Evolutionary conservation across 495 filamentous ascomycete genomes (phyloP).

Genomic region (Aspergillus avenaceus): DNA sequence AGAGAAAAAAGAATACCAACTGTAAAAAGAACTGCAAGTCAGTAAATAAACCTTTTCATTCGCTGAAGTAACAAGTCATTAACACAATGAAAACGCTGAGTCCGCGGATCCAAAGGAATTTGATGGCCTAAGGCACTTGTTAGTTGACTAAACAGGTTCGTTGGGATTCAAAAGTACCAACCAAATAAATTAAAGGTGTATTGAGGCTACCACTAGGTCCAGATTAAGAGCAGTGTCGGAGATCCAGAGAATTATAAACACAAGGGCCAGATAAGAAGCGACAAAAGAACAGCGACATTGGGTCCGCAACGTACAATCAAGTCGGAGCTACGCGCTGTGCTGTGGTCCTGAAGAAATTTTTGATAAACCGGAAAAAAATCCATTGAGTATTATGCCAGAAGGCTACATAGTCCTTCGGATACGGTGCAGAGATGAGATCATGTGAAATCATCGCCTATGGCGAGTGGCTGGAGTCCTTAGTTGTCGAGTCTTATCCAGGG

Average conservation of each 20-base stretch:
- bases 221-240: not conserved
- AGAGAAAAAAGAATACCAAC: slow-evolving; percentile 21
- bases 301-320: not conserved
- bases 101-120: slow-evolving; percentile 25
- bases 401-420: not conserved
- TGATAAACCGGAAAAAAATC: not conserved
- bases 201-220: not conserved
- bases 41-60: slow-evolving; percentile 23
- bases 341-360: not conserved
- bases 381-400: not conserved
- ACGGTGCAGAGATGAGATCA: not conserved
- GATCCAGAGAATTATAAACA: not conserved
- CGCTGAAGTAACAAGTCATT: slow-evolving; percentile 1
- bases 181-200: not conserved
- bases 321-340: not conserved
- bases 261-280: not conserved
- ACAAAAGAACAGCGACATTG: not conserved
- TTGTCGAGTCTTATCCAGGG: not conserved
- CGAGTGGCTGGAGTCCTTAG: not conserved
- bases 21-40: slow-evolving; percentile 26
- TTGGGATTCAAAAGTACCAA: not conserved
- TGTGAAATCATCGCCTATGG: no score
- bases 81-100: slow-evolving; percentile 14
- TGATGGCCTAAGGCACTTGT: slow-evolving; percentile 10
- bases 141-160: not conserved